A percentile compares a stretch with the other conserved stretches of the same genome.
Conservation (phyloP, 2,329 filamentous ascomycete species). For the Colletotrichum agaves region DNA sequence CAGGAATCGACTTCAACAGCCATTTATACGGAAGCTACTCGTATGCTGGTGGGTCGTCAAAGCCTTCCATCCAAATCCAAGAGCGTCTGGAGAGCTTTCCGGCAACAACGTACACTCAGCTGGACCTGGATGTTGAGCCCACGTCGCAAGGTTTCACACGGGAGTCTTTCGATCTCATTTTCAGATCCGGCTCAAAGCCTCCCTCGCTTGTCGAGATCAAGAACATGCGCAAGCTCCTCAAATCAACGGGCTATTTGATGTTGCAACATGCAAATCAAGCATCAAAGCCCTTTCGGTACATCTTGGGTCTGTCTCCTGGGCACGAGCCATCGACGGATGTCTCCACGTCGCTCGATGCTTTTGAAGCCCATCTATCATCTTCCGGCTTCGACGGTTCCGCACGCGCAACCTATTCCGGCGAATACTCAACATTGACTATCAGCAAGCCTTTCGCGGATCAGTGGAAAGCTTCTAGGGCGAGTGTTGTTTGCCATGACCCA, state of each 20-base stretch:
- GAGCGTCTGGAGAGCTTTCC: not conserved
- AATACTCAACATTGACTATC: conserved; percentile 1
- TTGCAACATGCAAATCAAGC: conserved; percentile 7
- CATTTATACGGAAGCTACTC: conserved; percentile 38
- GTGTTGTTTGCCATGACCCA: conserved; percentile 20
- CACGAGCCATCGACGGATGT: no score
- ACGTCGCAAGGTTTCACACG: conserved; percentile 34
- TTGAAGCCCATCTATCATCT: not conserved
- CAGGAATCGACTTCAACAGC: not conserved
- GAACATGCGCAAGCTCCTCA: conserved; percentile 26
- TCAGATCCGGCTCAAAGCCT: not conserved
- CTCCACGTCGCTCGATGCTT: not conserved
- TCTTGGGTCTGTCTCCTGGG: not conserved
- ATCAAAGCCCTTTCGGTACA: conserved; percentile 6
- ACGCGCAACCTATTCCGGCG: conserved; percentile 2
- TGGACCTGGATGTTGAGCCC: conserved; percentile 46
- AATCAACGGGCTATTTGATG: conserved; percentile 5
- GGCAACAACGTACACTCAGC: not conserved
- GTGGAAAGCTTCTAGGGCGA: not conserved
- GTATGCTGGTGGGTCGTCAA: conserved; percentile 43
- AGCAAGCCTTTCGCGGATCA: conserved; percentile 2
- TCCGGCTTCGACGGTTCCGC: conserved; percentile 15
- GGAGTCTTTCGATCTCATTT: conserved; percentile 45
- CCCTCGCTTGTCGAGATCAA: not conserved
- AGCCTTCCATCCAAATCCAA: conserved; percentile 23